Evolutionary conservation across 768 basidiomycete genomes (phyloP), one percentile per base, ranked within the genome.

Genomic region (Lactifluus hygrophoroides): DNA sequence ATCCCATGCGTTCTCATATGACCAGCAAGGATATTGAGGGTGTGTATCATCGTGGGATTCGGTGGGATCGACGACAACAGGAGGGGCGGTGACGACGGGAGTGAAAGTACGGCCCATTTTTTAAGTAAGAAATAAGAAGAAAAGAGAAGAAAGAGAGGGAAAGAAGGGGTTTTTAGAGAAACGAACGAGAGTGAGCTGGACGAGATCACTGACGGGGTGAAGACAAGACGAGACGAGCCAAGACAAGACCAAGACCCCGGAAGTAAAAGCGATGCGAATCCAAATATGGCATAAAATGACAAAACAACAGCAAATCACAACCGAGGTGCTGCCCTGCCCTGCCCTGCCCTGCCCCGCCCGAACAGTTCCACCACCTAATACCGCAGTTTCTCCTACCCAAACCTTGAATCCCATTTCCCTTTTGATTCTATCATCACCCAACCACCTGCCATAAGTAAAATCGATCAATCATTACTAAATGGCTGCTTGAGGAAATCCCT

Each of bases 341-440:
- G n/a, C n/a, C n/a, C n/a, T n/a, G n/a, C n/a, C n/a, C n/a, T n/a
- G n/a, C n/a, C n/a, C n/a, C n/a, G n/a, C n/a, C n/a, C n/a, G n/a
- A n/a, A n/a, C n/a, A n/a, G n/a, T n/a, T n/a, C n/a, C n/a, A n/a
- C n/a, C n/a, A n/a, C n/a, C n/a, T n/a, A n/a, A 11, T 35, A 25
- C 49, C 42, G n/a, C 25, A n/a, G 8, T 19, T n/a, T 16, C 10
- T 4, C 3, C 23, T 25, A 77, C 11, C 74, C 76, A 72, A 74
- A 76, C 51, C 75, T 65, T 27, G 70, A 60, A 40, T 78, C 77
- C 72, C 71, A 75, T 44, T 66, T 66, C 51, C 76, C 73, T 13
- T 74, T 55, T 44, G 75, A 77, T 61, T 84, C 78, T 6, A 69
- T 72, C 37, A 79, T 66, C 21, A 73, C 71, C 77, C 80, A 85